phyloP scores from a whole-genome alignment of 495 filamentous ascomycete genomes.

The Penicillium verhagenii region DNA sequence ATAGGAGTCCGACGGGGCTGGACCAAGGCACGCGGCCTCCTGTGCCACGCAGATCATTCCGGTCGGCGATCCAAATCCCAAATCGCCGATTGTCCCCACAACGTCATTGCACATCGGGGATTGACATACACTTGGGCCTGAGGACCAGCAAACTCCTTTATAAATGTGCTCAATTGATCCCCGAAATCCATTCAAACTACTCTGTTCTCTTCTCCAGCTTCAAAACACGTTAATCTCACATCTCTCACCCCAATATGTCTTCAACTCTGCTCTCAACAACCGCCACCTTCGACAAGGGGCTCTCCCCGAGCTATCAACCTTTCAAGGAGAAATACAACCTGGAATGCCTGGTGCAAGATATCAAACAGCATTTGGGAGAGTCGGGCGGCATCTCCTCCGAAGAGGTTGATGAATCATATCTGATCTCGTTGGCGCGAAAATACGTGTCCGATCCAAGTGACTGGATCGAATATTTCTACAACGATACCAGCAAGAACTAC shows the following conservation, averaged over 20 bases:
- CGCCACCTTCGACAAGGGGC: slow-evolving; percentile 12
- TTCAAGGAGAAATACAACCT: slow-evolving; percentile 27
- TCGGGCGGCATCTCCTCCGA: slow-evolving; percentile 30
- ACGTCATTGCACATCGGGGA: slow-evolving; percentile 15
- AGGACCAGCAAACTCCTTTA: slow-evolving; percentile 1
- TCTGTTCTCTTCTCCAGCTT: background rate
- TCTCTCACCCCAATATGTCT: slow-evolving; percentile 14
- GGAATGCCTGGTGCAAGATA: slow-evolving; percentile 28
- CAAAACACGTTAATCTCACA: background rate
- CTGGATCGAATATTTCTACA: slow-evolving; percentile 34
- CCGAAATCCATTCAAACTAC: background rate
- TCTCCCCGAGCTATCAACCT: slow-evolving; percentile 17
- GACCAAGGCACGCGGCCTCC: background rate
- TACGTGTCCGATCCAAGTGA: slow-evolving; percentile 34
- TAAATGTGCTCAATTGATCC: slow-evolving; percentile 2
- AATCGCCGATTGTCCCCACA: slow-evolving; percentile 17
- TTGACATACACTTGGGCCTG: slow-evolving; percentile 4
- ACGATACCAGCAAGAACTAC: slow-evolving; percentile 39
- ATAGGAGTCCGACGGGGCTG: slow-evolving; percentile 2
- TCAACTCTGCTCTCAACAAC: slow-evolving; percentile 11
- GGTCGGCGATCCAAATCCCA: slow-evolving; percentile 3
- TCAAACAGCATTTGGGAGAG: slow-evolving; percentile 30
- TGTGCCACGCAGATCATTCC: background rate
- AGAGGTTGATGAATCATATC: slow-evolving; percentile 27
- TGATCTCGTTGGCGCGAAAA: slow-evolving; percentile 31